phyloP scores from a whole-genome alignment of 306 rosid species.

The Dryas octopetala region DNA sequence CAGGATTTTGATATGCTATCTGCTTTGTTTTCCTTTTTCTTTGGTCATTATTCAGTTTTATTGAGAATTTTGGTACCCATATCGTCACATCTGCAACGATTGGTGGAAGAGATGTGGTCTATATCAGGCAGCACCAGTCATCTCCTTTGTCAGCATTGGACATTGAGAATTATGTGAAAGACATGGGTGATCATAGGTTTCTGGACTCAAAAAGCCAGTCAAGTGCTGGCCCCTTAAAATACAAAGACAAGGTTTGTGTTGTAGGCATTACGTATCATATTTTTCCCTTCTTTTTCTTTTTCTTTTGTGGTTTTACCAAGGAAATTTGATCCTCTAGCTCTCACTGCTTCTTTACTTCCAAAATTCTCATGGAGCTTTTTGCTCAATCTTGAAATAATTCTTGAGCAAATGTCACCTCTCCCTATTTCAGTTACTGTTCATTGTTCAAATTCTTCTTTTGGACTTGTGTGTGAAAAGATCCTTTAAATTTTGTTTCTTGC shows the following conservation, averaged over 20 bases:
- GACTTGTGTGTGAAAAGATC: neutral
- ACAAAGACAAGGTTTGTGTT: slow-evolving; percentile 90
- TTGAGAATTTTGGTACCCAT: slow-evolving; percentile 95
- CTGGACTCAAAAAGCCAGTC: slow-evolving; percentile 48
- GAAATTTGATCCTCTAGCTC: neutral
- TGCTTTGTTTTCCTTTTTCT: slow-evolving; percentile 10
- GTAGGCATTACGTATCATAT: neutral
- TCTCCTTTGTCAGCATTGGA: slow-evolving; percentile 71
- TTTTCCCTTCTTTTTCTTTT: neutral
- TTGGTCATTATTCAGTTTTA: slow-evolving; percentile 67
- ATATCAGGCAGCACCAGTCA: slow-evolving; percentile 90
- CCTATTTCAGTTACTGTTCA: slow-evolving; percentile 14
- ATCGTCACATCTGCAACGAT: slow-evolving; percentile 89
- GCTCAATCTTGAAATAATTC: slow-evolving; percentile 14
- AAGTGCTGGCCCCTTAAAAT: slow-evolving; percentile 67
- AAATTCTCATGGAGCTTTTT: slow-evolving; percentile 4
- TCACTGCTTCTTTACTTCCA: neutral
- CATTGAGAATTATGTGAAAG: slow-evolving; percentile 75
- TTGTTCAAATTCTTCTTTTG: slow-evolving; percentile 1
- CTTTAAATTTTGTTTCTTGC: slow-evolving; percentile 21
- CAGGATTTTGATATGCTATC: slow-evolving; percentile 22
- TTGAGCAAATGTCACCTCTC: neutral
- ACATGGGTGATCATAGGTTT: slow-evolving; percentile 83
- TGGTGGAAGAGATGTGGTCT: slow-evolving; percentile 93
- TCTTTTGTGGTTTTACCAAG: neutral